Percentiles rank a stretch among this genome's conserved stretches.
phyloP scores from a whole-genome alignment of 75 land plant species.

The Pinus tabuliformis region DNA sequence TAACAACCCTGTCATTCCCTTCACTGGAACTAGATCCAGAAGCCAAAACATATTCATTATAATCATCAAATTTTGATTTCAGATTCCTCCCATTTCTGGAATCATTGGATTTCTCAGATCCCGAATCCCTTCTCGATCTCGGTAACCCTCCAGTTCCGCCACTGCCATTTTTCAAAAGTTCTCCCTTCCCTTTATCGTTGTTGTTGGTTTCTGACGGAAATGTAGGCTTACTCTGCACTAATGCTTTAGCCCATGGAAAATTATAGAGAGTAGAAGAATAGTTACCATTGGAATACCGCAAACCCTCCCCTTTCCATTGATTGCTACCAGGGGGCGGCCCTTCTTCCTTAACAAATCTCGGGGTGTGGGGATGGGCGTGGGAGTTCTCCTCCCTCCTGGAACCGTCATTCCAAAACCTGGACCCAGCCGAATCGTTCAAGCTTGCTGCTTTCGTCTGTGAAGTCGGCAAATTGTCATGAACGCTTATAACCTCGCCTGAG shows the following conservation, averaged over 20 bases:
- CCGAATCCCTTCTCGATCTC: background rate
- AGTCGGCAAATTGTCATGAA: conserved; percentile 6
- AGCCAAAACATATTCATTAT: background rate
- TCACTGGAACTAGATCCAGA: conserved; percentile 2
- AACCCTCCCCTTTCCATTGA: conserved; percentile 32
- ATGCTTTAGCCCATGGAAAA: conserved; percentile 83
- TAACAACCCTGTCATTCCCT: conserved; percentile 9
- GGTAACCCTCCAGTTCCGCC: conserved; percentile 10
- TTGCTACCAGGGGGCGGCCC: conserved; percentile 4
- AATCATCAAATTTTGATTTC: too few relatives aligned
- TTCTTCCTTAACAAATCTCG: background rate
- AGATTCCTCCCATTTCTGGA: background rate
- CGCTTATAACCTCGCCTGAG: background rate
- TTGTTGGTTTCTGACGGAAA: background rate
- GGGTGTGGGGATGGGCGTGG: background rate
- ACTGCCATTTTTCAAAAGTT: conserved; percentile 15
- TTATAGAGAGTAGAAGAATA: conserved; percentile 47
- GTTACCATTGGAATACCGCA: conserved; percentile 17
- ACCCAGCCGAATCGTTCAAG: conserved; percentile 5
- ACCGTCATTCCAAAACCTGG: conserved; percentile 45
- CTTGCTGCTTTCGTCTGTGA: conserved; percentile 6
- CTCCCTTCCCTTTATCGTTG: conserved; percentile 17
- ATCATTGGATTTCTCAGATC: conserved; percentile 1
- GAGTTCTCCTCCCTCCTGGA: conserved; percentile 11
- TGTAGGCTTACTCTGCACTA: conserved; percentile 63